Conservation (phyloP, 768 basidiomycete species). For the Boletus fagicola region DNA sequence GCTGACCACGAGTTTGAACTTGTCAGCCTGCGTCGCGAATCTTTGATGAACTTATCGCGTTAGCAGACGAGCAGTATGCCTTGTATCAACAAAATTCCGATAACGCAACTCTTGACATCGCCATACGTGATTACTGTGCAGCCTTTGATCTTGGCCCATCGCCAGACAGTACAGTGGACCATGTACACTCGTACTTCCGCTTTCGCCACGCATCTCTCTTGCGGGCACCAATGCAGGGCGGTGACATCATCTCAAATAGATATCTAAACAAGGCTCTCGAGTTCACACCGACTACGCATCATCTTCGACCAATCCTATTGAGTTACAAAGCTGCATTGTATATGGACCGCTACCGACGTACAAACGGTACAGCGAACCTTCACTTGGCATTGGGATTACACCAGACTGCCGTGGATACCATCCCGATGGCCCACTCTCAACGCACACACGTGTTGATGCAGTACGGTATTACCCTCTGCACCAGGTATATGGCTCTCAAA, state of each 20-base stretch:
- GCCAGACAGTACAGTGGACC: slow-evolving; percentile 1
- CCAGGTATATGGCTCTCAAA: slow-evolving; percentile 11
- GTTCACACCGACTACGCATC: slow-evolving; percentile 6
- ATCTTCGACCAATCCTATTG: slow-evolving; percentile 3
- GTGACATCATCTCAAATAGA: background rate
- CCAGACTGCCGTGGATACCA: slow-evolving; percentile 4
- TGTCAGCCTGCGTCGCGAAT: slow-evolving; percentile 25
- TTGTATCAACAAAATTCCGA: slow-evolving; percentile 6
- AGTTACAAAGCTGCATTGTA: slow-evolving; percentile 4
- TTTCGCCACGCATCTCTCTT: slow-evolving; percentile 4
- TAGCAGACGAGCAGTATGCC: slow-evolving; percentile 9
- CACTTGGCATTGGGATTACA: slow-evolving; percentile 8
- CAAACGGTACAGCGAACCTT: slow-evolving; percentile 13
- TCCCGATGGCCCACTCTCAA: slow-evolving; percentile 11
- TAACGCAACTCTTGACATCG: slow-evolving; percentile 5
- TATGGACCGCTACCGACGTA: slow-evolving; percentile 6
- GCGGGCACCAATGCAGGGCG: background rate
- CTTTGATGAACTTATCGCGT: slow-evolving; percentile 10
- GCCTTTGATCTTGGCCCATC: slow-evolving; percentile 18
- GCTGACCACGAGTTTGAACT: too few relatives aligned
- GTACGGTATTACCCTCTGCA: slow-evolving; percentile 21
- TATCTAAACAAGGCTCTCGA: slow-evolving; percentile 12
- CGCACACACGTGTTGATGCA: slow-evolving; percentile 12
- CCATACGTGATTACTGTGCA: slow-evolving; percentile 12
- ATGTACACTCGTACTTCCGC: slow-evolving; percentile 11